Base-by-base conservation (phyloP, 1,284 basidiomycete genomes). In the Stygiomarasmius scandens region DNA sequence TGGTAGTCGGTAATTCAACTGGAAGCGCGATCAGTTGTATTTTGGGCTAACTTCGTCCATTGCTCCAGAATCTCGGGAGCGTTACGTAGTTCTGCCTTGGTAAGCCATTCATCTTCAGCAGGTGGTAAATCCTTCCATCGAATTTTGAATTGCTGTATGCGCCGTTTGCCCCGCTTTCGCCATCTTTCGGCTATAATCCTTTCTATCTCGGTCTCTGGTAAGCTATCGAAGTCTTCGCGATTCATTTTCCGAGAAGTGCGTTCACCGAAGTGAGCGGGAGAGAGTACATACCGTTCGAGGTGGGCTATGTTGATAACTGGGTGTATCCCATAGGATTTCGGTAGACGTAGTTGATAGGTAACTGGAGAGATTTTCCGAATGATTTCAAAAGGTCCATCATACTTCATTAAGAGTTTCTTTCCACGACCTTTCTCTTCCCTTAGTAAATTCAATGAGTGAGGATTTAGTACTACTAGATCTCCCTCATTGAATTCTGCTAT, bases 401-500 rank as follows among this genome's bases (percentile, higher is more conserved):
- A 58, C 19, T 46, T 43, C 56, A 60, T 60, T 24, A 60, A 38
- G 16, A 60, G 34, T 51, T 59, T 56, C 24, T 48, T 52, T 5
- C 34, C 47, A 19, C 55, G 20, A 0, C 66, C 67, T 41, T 58
- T 64, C 16, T 61, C 59, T 2, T 45, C 46, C 1, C 52, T 24
- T 2, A 65, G 50, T 44, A 68, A 52, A 3, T 57, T 22, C 3
- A 71, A 49, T 3, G 63, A 58, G 25, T 68, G 59, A 0, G 60
- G 61, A 43, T 71, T 70, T 2, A 71, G 22, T 2, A 71, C 49
- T 0, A 69, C 67, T 3, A 53, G 23, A 44, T 70, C 65, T 19
- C 68, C 67, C 51, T 62, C 65, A n/a, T 70, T 60, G 43, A 66
- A 69, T 51, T 69, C 62, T 1, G 22, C 41, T 0, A n/a, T 4